Base-by-base conservation (phyloP, 345 rosid genomes). In the Salix brachista region DNA sequence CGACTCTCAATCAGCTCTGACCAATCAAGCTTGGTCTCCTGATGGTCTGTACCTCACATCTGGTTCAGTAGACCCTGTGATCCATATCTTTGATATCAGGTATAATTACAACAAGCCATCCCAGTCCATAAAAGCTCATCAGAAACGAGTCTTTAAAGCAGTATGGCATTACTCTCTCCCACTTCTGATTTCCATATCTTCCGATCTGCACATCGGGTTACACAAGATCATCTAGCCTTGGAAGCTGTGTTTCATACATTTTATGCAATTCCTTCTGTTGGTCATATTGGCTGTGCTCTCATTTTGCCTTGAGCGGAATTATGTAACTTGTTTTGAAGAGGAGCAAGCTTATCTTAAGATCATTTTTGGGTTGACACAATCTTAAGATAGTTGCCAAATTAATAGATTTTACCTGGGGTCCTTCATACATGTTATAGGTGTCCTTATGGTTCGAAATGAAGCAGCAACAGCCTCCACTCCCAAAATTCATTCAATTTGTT, bases 1-100 rank as follows among this genome's bases (percentile, higher is more conserved):
- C 23, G 99, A 92, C 28, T 86, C 96, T 14, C 97, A 91, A 66
- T 95, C 99, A 30, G 97, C 99, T 77, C 78, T 91, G 82, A 95
- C 90, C 76, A 93, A 93, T 78, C 99, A 93, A 79, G 84, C 92
- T 48, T 93, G 99, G 99, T 95, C 97, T 78, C 94, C 97, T 11
- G 99, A 92, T 79, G 99, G 99, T 65, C 78, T 89, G 71, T 87
- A 85, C 75, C 73, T 92, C 39, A 69, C 97, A 8, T 95, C 99
- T 56, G 99, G 99, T 64, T 92, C 97, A n/a, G 97, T 89, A 5
- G 99, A 95, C 50, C 99, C 99, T 18, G 79, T 88, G 60, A 91
- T 95, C 74, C 99, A 95, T 81, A 65, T 95, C 52, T 95, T 95
- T 62, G 99, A 95, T 77, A 89, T 95, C 76, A 87, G 98, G 86